Evolutionary conservation across 78 protist genomes (phyloP).

Genomic region (Speleostelium caveatum): DNA sequence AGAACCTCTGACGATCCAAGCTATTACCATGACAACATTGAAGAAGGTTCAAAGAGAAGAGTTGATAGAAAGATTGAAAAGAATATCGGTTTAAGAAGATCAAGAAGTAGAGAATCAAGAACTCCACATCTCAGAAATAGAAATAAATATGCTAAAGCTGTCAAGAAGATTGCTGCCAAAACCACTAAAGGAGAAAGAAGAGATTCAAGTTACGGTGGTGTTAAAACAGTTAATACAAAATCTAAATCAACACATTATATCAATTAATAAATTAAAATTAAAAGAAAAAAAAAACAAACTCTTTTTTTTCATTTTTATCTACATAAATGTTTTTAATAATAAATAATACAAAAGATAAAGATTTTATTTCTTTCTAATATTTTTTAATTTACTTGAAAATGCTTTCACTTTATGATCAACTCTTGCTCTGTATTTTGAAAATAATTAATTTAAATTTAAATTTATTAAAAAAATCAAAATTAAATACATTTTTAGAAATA

Average conservation of each 20-base stretch:
- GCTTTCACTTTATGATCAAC: background rate
- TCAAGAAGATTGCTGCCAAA: background rate
- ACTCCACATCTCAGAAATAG: conserved; percentile 52
- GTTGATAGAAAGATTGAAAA: conserved; percentile 22
- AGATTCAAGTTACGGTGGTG: conserved; percentile 49
- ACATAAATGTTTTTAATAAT: no score
- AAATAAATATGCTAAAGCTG: conserved; percentile 29
- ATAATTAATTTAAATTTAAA: no score
- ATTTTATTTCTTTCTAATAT: no score
- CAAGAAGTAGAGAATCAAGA: conserved; percentile 26
- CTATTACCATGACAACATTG: background rate
- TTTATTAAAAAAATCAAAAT: no score
- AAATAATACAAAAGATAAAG: no score
- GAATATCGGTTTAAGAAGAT: conserved; percentile 68
- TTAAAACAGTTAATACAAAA: conserved; percentile 7
- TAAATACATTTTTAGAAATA: no score
- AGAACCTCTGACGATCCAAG: background rate
- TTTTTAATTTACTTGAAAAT: background rate
- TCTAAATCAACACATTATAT: conserved; percentile 19
- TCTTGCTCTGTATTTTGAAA: background rate
- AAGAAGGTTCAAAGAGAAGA: conserved; percentile 51
- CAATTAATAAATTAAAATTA: conserved; percentile 4
- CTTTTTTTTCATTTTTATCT: no score
- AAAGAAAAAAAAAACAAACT: no score
- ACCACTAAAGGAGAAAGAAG: conserved; percentile 16